Evolutionary conservation across 1,284 basidiomycete genomes (phyloP).

Genomic region (Xerocomus minutiporus): DNA sequence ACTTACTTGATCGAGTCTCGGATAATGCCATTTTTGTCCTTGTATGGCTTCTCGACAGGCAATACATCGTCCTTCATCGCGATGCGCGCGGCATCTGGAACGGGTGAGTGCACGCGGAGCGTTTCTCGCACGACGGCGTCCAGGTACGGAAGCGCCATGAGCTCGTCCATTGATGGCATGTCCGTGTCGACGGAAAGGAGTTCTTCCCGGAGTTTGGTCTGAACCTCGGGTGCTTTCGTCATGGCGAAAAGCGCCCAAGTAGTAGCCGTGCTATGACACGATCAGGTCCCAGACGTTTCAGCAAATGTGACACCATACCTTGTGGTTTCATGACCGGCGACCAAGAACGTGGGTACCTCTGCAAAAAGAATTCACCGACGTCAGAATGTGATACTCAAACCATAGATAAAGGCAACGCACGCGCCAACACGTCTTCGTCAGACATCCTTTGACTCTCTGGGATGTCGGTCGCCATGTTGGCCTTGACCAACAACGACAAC

Average conservation of each 20-base stretch:
- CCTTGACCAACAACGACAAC: constrained; percentile 36
- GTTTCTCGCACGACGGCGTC: constrained; percentile 67
- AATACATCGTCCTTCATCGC: constrained; percentile 54
- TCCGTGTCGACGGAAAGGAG: constrained; percentile 46
- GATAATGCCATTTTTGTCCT: constrained; percentile 38
- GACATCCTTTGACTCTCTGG: constrained; percentile 56
- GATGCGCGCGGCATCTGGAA: constrained; percentile 50
- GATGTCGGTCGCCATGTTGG: constrained; percentile 58
- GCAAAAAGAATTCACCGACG: neutral
- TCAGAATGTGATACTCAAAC: neutral
- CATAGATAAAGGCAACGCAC: constrained; percentile 39
- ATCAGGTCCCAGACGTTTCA: neutral
- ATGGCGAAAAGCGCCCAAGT: constrained; percentile 67
- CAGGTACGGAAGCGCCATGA: constrained; percentile 56
- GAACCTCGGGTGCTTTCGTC: constrained; percentile 48
- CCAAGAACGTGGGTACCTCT: constrained; percentile 40
- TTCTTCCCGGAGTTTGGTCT: constrained; percentile 69
- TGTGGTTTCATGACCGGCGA: constrained; percentile 79
- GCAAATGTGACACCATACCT: constrained; percentile 35
- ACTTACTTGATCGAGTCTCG: constrained; percentile 28
- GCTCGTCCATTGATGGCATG: constrained; percentile 56
- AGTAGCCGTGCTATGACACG: constrained; percentile 39
- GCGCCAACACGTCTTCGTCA: constrained; percentile 72
- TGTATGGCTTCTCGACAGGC: constrained; percentile 47
- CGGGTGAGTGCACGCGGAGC: constrained; percentile 62